These are phyloP conservation scores for Paecilomyces variotii DNA, from an alignment of 2,329 filamentous ascomycete species.

Conservation along the genomic window DNA sequence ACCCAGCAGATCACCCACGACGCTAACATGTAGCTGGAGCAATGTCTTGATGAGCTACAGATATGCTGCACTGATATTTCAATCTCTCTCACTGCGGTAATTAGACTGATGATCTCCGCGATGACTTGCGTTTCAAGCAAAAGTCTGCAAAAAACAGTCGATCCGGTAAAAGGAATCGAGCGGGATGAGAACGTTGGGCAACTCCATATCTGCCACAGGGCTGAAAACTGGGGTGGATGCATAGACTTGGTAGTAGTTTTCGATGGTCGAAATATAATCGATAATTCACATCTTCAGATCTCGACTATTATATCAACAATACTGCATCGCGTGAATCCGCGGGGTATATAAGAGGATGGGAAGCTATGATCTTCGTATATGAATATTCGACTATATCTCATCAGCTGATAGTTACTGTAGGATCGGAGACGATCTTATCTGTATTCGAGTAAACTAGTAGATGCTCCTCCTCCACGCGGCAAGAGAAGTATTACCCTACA, in stretches of 20 bases:
- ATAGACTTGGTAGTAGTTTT: not conserved
- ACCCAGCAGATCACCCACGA: slow-evolving; percentile 38
- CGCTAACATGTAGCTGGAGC: slow-evolving; percentile 10
- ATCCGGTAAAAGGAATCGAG: not conserved
- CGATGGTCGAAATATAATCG: not conserved
- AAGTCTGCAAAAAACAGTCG: not conserved
- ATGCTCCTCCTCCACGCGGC: too few relatives aligned
- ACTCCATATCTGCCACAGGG: not conserved
- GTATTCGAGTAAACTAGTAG: too few relatives aligned
- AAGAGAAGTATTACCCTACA: too few relatives aligned
- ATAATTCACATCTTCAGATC: not conserved
- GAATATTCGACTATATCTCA: too few relatives aligned
- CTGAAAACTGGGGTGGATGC: not conserved
- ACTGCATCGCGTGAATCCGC: too few relatives aligned
- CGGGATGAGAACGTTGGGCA: not conserved
- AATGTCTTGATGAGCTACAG: not conserved
- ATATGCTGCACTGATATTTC: not conserved
- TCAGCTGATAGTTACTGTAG: too few relatives aligned
- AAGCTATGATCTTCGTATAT: too few relatives aligned
- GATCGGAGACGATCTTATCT: too few relatives aligned
- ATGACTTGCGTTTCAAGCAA: not conserved
- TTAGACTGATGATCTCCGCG: too few relatives aligned
- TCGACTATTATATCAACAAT: not conserved
- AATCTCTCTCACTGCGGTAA: not conserved
- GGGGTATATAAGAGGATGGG: too few relatives aligned